Evolutionary conservation across 2,329 filamentous ascomycete genomes (phyloP).

Genomic region (Fusarium pilosicola): DNA sequence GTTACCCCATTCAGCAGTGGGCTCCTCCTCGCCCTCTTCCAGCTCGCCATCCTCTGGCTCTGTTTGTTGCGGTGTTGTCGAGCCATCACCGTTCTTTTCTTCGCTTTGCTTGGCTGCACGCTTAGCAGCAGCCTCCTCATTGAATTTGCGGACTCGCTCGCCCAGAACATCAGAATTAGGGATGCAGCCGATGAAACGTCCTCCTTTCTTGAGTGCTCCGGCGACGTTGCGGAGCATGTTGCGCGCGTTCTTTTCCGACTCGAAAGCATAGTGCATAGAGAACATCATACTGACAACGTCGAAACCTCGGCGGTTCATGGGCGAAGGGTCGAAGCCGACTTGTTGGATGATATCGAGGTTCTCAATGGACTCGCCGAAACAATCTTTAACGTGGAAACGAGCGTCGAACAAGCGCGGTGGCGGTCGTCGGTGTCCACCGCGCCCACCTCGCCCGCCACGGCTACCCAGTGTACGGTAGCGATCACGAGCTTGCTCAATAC

Average conservation of each 20-base stretch:
- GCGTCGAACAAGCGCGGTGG: conserved; percentile 78
- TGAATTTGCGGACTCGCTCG: conserved; percentile 79
- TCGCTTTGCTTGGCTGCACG: conserved; percentile 45
- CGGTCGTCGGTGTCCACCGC: conserved; percentile 60
- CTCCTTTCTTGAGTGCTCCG: conserved; percentile 89
- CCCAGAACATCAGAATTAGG: conserved; percentile 96
- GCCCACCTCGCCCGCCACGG: conserved; percentile 65
- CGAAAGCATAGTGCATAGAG: conserved; percentile 98
- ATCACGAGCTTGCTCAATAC: conserved; percentile 88
- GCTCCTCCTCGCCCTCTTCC: conserved; percentile 71
- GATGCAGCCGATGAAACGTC: conserved; percentile 92
- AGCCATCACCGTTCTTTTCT: conserved; percentile 28
- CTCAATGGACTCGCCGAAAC: conserved; percentile 85
- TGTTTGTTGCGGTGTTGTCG: conserved; percentile 40
- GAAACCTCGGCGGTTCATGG: conserved; percentile 82
- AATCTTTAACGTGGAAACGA: conserved; percentile 91
- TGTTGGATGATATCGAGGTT: conserved; percentile 84
- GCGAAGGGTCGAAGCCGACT: conserved; percentile 84
- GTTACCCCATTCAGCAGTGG: conserved; percentile 88
- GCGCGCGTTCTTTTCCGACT: conserved; percentile 87
- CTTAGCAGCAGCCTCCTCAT: conserved; percentile 61
- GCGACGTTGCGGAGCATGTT: conserved; percentile 95
- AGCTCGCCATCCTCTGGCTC: conserved; percentile 56
- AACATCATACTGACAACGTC: conserved; percentile 99
- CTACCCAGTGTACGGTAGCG: conserved; percentile 79